These are phyloP conservation scores for Aspergillus intermedius DNA, from an alignment of 2,329 filamentous ascomycete species.

Conservation along the genomic window DNA sequence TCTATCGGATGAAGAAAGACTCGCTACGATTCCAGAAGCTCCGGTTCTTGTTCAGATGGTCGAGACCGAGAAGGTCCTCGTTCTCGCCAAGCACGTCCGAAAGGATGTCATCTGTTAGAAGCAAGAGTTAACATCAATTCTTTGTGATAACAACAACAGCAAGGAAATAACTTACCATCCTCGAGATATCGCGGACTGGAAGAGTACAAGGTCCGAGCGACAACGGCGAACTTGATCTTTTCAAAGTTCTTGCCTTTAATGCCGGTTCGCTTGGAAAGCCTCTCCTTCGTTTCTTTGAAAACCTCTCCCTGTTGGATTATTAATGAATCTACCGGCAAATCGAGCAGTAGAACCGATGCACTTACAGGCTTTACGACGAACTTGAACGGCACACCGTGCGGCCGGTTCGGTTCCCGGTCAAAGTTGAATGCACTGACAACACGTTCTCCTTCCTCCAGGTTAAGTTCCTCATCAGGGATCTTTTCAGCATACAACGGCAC, in stretches of 20 bases:
- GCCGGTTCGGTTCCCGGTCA: conserved; percentile 76
- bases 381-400: conserved; percentile 84
- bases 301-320: conserved; percentile 58
- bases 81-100: conserved; percentile 64
- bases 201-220: conserved; percentile 64
- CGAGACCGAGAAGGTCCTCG: conserved; percentile 64
- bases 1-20: conserved; percentile 58
- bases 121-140: conserved; percentile 3
- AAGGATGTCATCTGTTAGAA: conserved; percentile 39
- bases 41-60: conserved; percentile 57
- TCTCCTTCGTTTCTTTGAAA: conserved; percentile 88
- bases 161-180: conserved; percentile 61
- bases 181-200: conserved; percentile 75
- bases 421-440: conserved; percentile 84
- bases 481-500: conserved; percentile 73
- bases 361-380: conserved; percentile 76
- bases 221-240: conserved; percentile 91
- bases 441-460: conserved; percentile 58
- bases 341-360: conserved; percentile 7
- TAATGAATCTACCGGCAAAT: background rate
- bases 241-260: conserved; percentile 98
- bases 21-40: conserved; percentile 56
- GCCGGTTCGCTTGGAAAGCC: conserved; percentile 84
- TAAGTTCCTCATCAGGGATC: conserved; percentile 62
- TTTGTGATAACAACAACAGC: background rate